phyloP scores from a whole-genome alignment of 139 green algal genomes.

The Picochlorum sp. region DNA sequence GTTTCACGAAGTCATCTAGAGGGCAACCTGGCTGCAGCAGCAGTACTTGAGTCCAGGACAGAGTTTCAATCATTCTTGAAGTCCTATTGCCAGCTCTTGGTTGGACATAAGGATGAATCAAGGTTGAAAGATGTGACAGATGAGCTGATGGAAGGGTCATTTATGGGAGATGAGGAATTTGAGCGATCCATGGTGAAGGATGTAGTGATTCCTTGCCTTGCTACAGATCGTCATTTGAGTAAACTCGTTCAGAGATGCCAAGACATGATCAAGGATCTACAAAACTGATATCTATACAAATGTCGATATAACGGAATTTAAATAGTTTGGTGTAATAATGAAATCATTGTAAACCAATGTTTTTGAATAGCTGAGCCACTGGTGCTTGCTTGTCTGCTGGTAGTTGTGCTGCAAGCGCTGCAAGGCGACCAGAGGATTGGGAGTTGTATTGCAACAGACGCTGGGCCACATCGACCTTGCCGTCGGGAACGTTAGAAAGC shows the following conservation, averaged over 20 bases:
- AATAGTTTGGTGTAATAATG: neutral
- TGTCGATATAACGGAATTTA: too few species aligned
- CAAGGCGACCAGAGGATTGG: constrained; percentile 23
- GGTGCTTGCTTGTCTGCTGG: constrained; percentile 26
- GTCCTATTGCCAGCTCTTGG: constrained; percentile 48
- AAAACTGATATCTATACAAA: neutral
- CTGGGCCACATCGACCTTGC: constrained; percentile 30
- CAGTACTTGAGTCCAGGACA: constrained; percentile 26
- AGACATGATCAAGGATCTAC: constrained; percentile 16
- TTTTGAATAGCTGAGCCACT: constrained; percentile 15
- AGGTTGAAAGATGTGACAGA: constrained; percentile 47
- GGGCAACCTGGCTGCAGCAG: constrained; percentile 43
- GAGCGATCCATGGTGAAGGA: constrained; percentile 45
- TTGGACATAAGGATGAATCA: constrained; percentile 24
- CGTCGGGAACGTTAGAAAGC: constrained; percentile 35
- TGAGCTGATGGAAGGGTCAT: constrained; percentile 40
- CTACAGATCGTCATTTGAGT: constrained; percentile 24
- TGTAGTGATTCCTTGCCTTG: constrained; percentile 36
- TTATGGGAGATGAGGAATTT: neutral
- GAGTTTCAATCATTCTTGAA: constrained; percentile 56
- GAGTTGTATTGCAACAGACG: constrained; percentile 18
- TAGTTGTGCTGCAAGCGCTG: constrained; percentile 9
- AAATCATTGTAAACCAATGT: constrained; percentile 1
- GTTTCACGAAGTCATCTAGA: constrained; percentile 38
- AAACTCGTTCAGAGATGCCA: constrained; percentile 12